Percentiles rank a stretch among this genome's conserved stretches.
Conservation (phyloP, 2,329 filamentous ascomycete species). For the Didymellaceae sp. region DNA sequence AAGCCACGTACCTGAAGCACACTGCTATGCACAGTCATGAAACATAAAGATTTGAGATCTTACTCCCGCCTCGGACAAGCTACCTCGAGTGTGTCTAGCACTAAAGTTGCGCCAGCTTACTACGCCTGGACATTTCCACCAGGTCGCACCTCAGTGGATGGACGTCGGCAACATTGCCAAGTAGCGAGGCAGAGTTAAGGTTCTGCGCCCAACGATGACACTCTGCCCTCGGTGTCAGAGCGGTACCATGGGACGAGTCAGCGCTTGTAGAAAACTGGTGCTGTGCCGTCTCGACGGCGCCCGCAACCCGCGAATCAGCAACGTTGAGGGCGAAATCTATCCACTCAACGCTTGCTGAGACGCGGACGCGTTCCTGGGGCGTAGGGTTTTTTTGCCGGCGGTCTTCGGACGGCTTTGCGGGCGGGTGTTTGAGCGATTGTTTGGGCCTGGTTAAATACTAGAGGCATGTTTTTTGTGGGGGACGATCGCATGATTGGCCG, state of each 20-base stretch:
- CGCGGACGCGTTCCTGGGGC: conserved; percentile 15
- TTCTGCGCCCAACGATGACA: conserved; percentile 4
- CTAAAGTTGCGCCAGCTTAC: background rate
- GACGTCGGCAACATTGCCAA: conserved; percentile 1
- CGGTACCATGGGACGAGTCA: conserved; percentile 11
- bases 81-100: background rate
- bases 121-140: background rate
- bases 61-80: background rate
- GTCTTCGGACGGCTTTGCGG: background rate
- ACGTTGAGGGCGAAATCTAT: background rate
- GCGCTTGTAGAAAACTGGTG: conserved; percentile 10
- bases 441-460: conserved; percentile 2
- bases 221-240: conserved; percentile 8
- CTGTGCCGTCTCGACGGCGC: background rate
- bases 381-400: conserved; percentile 5
- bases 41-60: conserved; percentile 5
- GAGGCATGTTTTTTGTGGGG: background rate
- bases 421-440: conserved; percentile 6
- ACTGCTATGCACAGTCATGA: conserved; percentile 3
- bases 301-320: background rate
- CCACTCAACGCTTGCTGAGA: conserved; percentile 3
- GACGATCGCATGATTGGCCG: background rate
- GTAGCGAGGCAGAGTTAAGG: conserved; percentile 11
- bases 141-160: background rate
- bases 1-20: background rate